Conservation (phyloP, 345 rosid genomes). For the Aurinia saxatilis region DNA sequence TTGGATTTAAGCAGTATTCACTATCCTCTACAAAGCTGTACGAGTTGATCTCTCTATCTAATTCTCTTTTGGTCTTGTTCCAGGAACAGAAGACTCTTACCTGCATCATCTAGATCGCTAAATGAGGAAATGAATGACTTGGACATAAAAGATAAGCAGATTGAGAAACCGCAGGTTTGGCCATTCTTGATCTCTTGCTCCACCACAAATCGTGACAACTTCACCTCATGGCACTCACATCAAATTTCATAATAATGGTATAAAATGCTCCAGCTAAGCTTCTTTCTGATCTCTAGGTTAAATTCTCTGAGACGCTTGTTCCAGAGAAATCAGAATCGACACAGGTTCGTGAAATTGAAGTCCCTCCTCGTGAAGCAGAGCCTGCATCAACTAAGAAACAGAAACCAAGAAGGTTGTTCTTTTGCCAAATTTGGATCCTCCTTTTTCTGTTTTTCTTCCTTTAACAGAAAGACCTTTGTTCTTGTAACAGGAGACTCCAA, state of each 20-base stretch:
- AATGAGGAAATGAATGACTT: conserved; percentile 45
- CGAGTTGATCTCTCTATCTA: not conserved
- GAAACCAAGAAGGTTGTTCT: conserved; percentile 28
- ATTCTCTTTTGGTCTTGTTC: not conserved
- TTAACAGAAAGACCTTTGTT: not conserved
- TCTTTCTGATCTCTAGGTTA: conserved; percentile 8
- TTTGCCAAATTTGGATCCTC: not conserved
- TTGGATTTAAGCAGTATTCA: not conserved
- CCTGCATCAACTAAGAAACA: conserved; percentile 24
- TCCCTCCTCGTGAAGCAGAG: conserved; percentile 8
- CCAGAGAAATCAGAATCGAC: not conserved
- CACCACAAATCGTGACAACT: not conserved
- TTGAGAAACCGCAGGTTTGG: conserved; percentile 53
- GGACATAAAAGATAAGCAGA: conserved; percentile 39
- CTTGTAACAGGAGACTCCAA: conserved; percentile 55
- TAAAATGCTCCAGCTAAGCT: not conserved
- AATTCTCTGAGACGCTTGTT: not conserved
- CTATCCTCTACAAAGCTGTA: not conserved
- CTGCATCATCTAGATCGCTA: conserved; percentile 48
- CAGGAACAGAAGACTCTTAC: conserved; percentile 58
- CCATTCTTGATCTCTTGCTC: conserved; percentile 2
- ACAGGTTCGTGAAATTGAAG: not conserved
- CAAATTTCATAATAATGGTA: not conserved
- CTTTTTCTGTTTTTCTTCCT: not conserved
- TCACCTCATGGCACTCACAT: not conserved